Conservation (phyloP, 2,329 filamentous ascomycete species). For the Cladosporium sp. region DNA sequence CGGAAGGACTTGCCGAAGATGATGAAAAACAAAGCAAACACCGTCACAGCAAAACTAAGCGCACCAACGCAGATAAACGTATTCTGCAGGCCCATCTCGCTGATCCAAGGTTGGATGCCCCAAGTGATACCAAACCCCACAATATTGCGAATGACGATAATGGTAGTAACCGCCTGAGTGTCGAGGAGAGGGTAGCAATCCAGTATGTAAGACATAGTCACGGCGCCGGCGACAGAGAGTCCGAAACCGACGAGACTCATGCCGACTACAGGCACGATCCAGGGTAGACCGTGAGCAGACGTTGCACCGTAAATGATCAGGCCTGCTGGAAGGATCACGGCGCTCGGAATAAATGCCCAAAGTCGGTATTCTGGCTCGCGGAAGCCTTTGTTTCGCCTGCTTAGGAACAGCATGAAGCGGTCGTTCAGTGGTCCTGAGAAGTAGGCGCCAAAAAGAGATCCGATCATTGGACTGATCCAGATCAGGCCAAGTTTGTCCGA, state of each 20-base stretch:
- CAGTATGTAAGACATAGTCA: conserved; percentile 40
- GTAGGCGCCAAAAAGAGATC: conserved; percentile 38
- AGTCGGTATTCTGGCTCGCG: conserved; percentile 39
- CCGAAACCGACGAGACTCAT: conserved; percentile 39
- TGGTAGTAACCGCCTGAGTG: conserved; percentile 42
- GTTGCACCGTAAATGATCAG: conserved; percentile 47
- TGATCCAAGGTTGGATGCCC: conserved; percentile 45
- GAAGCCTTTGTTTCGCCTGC: conserved; percentile 36
- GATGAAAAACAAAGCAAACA: conserved; percentile 26
- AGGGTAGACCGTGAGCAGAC: conserved; percentile 42
- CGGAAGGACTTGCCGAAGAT: conserved; percentile 18
- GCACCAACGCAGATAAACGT: conserved; percentile 41
- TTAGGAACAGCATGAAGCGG: conserved; percentile 26
- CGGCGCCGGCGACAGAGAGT: conserved; percentile 48
- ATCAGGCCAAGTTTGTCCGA: conserved; percentile 45
- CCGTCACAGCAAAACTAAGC: conserved; percentile 40
- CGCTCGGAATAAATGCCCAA: conserved; percentile 36
- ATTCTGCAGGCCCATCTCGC: conserved; percentile 39
- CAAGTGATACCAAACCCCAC: conserved; percentile 48
- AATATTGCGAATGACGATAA: conserved; percentile 46
- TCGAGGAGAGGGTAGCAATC: conserved; percentile 44
- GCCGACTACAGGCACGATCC: conserved; percentile 44
- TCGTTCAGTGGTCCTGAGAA: conserved; percentile 31
- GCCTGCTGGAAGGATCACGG: conserved; percentile 41
- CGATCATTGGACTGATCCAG: conserved; percentile 47